These are phyloP conservation scores for Multifurca ochricompacta DNA, from an alignment of 768 basidiomycete genomes.

Conservation along the genomic window DNA sequence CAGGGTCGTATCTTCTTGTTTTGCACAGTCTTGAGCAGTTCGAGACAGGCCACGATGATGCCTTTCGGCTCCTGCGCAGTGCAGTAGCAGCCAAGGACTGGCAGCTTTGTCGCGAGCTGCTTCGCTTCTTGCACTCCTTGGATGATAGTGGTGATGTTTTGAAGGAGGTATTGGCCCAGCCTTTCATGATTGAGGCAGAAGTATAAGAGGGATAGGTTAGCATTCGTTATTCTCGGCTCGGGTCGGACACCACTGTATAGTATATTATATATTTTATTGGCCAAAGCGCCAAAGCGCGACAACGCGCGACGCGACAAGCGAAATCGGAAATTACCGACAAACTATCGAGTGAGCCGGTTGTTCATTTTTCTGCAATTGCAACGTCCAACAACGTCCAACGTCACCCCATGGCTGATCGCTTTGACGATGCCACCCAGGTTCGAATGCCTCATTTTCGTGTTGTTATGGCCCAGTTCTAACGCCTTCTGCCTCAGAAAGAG, in stretches of 20 bases:
- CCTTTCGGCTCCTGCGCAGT: slow-evolving; percentile 66
- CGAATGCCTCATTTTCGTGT: slow-evolving; percentile 16
- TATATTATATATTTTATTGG: too few relatives aligned
- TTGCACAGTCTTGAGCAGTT: slow-evolving; percentile 89
- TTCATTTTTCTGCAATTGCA: background rate
- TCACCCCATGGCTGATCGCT: slow-evolving; percentile 45
- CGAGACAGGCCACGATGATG: slow-evolving; percentile 72
- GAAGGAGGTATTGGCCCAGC: slow-evolving; percentile 49
- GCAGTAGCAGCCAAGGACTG: slow-evolving; percentile 78
- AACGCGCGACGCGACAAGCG: background rate
- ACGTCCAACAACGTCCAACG: background rate
- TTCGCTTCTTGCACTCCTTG: slow-evolving; percentile 88
- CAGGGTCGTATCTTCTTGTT: slow-evolving; percentile 87
- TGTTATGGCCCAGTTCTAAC: background rate
- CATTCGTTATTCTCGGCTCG: too few relatives aligned
- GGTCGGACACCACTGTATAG: too few relatives aligned
- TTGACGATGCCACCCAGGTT: slow-evolving; percentile 77
- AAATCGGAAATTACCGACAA: background rate
- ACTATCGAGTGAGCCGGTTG: background rate
- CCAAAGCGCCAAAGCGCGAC: too few relatives aligned
- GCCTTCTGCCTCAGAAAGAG: slow-evolving; percentile 54
- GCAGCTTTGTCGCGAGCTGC: slow-evolving; percentile 84
- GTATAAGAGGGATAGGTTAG: background rate
- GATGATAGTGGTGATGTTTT: slow-evolving; percentile 78
- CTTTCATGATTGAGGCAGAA: slow-evolving; percentile 31